Base-by-base conservation (phyloP, 2,329 filamentous ascomycete species). In the Coleophoma cylindrospora region DNA sequence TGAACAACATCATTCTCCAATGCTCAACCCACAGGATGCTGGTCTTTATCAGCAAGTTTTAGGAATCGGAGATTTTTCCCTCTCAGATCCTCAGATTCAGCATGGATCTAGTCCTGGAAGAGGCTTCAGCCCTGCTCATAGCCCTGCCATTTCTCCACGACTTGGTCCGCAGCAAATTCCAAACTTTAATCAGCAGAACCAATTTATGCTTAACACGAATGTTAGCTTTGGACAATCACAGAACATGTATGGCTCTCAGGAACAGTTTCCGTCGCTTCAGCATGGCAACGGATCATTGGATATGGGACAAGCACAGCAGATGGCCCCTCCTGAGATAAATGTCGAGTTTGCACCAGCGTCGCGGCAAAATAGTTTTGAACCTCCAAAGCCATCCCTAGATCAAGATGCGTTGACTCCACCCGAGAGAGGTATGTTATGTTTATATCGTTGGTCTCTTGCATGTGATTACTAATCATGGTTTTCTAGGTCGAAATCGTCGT, bases 241-340 rank as follows among this genome's bases (percentile, higher is more conserved):
- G 43, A 75, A 78, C 19, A 70, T 77, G 51, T 85, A 81, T 61
- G 68, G 71, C 10, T 67, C 66, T 49, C 67, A 70, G 9, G 75
- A 79, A 49, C 71, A 73, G 3, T 68, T 74, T 47, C 67, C 75
- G 54, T 69, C 67, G 51, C 61, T 69, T 49, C 72, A 75, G 56
- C 69, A 58, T 47, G 48, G 66, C 50, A 70, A 74, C 21, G 66
- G 68, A n/a, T 70, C 70, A 21, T 66, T 70, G 32, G 87, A 91
- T 50, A 79, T 88, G 64, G 80, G 82, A 6, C 83, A 80, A 64
- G 82, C 80, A 43, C 81, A 84, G 45, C 79, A 87, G 58, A 94
- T 95, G 85, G 87, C 86, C 3, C 89, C 91, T n/a, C 91, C 91
- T 0, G 89, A 91, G 47, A 96, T 96, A 69, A 95, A 94, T 64